Percentiles rank a stretch among this genome's conserved stretches.
Evolutionary conservation across 352 stramenopile genomes (phyloP).

Genomic region (Phytophthora palmivora): DNA sequence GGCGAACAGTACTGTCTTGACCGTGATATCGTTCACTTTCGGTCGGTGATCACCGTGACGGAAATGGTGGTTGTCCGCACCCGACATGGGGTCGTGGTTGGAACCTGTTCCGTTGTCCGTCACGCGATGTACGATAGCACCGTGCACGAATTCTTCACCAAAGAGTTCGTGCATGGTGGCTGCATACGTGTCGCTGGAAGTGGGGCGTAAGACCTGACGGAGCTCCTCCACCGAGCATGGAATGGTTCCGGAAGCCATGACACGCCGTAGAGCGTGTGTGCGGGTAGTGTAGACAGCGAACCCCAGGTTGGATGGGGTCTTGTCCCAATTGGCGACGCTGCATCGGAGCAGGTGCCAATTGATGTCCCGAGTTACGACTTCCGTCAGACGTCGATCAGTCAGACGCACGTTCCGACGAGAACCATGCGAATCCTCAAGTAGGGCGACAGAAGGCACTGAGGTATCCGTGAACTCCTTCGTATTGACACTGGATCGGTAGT

Average conservation of each 20-base stretch:
- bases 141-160: conserved; percentile 42
- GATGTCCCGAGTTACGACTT: conserved; percentile 38
- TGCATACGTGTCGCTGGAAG: conserved; percentile 26
- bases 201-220: conserved; percentile 34
- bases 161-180: conserved; percentile 46
- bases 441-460: conserved; percentile 14
- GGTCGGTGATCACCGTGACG: conserved; percentile 6
- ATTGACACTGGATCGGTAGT: conserved; percentile 2
- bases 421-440: conserved; percentile 13
- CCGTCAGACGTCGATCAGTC: conserved; percentile 37
- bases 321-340: conserved; percentile 36
- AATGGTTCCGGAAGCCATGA: conserved; percentile 36
- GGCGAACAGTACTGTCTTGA: conserved; percentile 32
- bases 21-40: conserved; percentile 12
- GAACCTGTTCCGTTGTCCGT: conserved; percentile 2
- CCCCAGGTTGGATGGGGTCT: conserved; percentile 27
- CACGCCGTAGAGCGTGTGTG: conserved; percentile 20
- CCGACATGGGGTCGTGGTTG: background rate
- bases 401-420: conserved; percentile 40
- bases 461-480: conserved; percentile 6
- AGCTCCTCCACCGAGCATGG: conserved; percentile 43
- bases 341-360: conserved; percentile 43
- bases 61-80: background rate
- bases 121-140: conserved; percentile 38
- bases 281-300: conserved; percentile 43